Evolutionary conservation across 768 basidiomycete species (phyloP).

Genomic region (Mycena olivaceomarginata): DNA sequence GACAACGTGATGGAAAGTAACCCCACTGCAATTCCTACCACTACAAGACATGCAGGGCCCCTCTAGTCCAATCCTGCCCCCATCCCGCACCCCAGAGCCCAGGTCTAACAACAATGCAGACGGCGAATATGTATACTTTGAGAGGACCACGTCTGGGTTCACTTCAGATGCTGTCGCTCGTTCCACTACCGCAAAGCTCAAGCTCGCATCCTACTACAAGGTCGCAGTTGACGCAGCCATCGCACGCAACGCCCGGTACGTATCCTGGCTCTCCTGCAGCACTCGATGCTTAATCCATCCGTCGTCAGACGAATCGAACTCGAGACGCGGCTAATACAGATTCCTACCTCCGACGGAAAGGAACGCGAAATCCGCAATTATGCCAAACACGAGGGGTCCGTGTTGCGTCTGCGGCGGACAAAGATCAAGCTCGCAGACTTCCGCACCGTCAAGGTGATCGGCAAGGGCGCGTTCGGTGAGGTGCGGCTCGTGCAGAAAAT

Average conservation of each 20-base stretch:
- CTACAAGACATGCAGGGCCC: slow-evolving; percentile 36
- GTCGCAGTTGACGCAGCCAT: slow-evolving; percentile 98
- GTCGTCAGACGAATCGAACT: slow-evolving; percentile 87
- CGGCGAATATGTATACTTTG: slow-evolving; percentile 94
- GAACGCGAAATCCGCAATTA: slow-evolving; percentile 92
- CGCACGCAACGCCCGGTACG: slow-evolving; percentile 93
- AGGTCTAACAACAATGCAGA: slow-evolving; percentile 35
- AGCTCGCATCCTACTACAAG: slow-evolving; percentile 98
- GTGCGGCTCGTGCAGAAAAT: slow-evolving; percentile 97
- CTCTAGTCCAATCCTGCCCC: slow-evolving; percentile 40
- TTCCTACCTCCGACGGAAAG: slow-evolving; percentile 87
- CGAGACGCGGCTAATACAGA: slow-evolving; percentile 89
- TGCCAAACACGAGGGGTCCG: slow-evolving; percentile 91
- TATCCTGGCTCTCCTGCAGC: neutral
- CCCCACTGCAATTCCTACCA: neutral
- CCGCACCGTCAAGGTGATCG: slow-evolving; percentile 97
- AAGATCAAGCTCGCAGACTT: slow-evolving; percentile 96
- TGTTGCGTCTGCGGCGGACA: slow-evolving; percentile 93
- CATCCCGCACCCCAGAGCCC: slow-evolving; percentile 45
- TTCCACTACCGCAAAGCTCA: slow-evolving; percentile 95
- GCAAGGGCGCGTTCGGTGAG: slow-evolving; percentile 99
- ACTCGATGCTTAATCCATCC: slow-evolving; percentile 4
- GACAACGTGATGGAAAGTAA: neutral
- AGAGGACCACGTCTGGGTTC: slow-evolving; percentile 88
- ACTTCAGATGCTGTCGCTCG: slow-evolving; percentile 92